Evolutionary conservation across 2,329 filamentous ascomycete genomes (phyloP), one percentile per base, ranked within the genome.

Genomic region (Fusarium sp.): DNA sequence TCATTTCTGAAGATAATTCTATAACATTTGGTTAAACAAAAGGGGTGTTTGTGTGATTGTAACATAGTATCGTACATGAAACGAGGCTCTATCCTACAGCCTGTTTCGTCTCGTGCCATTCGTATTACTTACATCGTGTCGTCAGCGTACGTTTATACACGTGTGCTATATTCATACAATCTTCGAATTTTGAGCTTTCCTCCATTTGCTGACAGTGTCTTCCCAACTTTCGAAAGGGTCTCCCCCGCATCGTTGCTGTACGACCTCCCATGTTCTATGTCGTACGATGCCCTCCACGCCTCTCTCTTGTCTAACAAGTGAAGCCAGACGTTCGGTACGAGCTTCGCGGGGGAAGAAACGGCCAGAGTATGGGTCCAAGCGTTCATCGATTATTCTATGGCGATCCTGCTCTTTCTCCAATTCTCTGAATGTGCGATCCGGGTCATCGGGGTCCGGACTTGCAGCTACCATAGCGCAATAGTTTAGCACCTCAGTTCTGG

Each of bases 391-490:
- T 0, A 95, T 84, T 51, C 89, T 83, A 73, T 95, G 90, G 46
- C 89, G 84, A 65, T 91, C 88, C 71, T 83, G 88, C 58, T 89
- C 86, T 52, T 88, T 88, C 78, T 97, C 91, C 1, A 88, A 83
- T 72, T 93, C 86, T 54, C 92, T 83, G 19, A 91, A 73, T 1
- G 91, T 81, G 24, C 88, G 84, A 56, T 95, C 92, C 2, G 94
- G 94, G 71, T 97, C 94, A 61, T 95, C 87, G 1, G 93, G 93
- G 73, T 98, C 94, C 1, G 93, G 91, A 61, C 89, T 92, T 12
- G 93, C 93, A 4, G 95, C 95, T 1, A 99, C 94, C 34, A 90
- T 86, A 3, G 92, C 89, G 80, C 96, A 99, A 78, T 97, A 99
- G 70, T 89, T 91, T 54, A 98, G 82, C 2, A 97, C 91, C 74